These are phyloP conservation scores for Clonostachys chloroleuca DNA, from an alignment of 2,329 filamentous ascomycete species.

Conservation along the genomic window DNA sequence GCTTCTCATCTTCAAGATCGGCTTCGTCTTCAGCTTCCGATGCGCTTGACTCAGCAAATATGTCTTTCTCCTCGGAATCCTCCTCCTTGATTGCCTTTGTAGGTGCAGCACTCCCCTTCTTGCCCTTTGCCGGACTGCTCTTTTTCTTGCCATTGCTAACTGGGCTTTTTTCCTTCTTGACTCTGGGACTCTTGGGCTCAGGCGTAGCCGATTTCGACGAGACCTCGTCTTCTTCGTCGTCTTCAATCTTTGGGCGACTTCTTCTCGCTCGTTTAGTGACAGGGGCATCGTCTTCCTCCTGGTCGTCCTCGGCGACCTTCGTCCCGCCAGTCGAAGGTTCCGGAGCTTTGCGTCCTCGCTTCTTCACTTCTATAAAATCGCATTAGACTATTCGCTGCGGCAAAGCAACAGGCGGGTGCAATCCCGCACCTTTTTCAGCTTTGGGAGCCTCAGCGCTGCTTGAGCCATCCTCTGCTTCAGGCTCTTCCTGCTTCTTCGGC, in stretches of 20 bases:
- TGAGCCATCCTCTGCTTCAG: no score
- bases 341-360: constrained; percentile 23
- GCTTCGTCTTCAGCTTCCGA: constrained; percentile 40
- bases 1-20: constrained; percentile 59
- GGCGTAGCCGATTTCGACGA: constrained; percentile 11
- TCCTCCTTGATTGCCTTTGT: constrained; percentile 10
- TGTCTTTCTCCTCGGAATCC: constrained; percentile 22
- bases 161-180: background rate
- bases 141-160: background rate
- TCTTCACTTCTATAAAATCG: constrained; percentile 33
- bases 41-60: constrained; percentile 32
- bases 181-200: background rate
- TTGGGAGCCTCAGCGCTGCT: no score
- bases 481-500: constrained; percentile 26
- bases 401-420: no score
- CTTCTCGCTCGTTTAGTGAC: constrained; percentile 53
- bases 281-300: constrained; percentile 55
- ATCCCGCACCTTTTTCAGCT: no score
- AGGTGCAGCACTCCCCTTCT: background rate
- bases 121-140: background rate
- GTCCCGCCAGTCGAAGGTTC: constrained; percentile 8
- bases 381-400: background rate
- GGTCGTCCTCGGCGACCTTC: constrained; percentile 32
- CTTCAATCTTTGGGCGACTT: constrained; percentile 40
- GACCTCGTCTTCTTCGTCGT: constrained; percentile 42